Evolutionary conservation across 2,329 filamentous ascomycete species (phyloP).

Genomic region (Fusarium verrucosum): DNA sequence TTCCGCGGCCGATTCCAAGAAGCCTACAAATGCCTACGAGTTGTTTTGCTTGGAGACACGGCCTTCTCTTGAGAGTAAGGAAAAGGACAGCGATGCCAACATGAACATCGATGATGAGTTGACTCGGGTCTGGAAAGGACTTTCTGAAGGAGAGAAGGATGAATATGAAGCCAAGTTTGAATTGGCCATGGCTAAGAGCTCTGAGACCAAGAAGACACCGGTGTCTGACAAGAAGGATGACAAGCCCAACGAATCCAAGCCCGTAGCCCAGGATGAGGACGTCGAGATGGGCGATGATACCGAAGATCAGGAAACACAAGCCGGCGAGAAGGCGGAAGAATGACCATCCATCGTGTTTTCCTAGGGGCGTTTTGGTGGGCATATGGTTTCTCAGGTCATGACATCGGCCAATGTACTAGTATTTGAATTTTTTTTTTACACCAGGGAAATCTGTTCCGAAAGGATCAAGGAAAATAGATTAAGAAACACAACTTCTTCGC

Average conservation of each 20-base stretch:
- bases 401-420: slow-evolving; percentile 23
- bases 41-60: slow-evolving; percentile 64
- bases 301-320: slow-evolving; percentile 52
- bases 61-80: slow-evolving; percentile 55
- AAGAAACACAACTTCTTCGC: slow-evolving; percentile 13
- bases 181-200: slow-evolving; percentile 37
- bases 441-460: slow-evolving; percentile 21
- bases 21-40: slow-evolving; percentile 61
- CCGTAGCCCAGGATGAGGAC: slow-evolving; percentile 56
- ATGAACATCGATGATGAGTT: slow-evolving; percentile 64
- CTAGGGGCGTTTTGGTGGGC: slow-evolving; percentile 41
- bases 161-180: slow-evolving; percentile 55
- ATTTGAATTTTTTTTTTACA: slow-evolving; percentile 15
- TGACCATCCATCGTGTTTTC: slow-evolving; percentile 33
- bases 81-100: slow-evolving; percentile 48
- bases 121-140: slow-evolving; percentile 63
- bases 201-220: slow-evolving; percentile 41
- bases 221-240: slow-evolving; percentile 40
- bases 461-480: slow-evolving; percentile 9
- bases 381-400: slow-evolving; percentile 27
- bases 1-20: slow-evolving; percentile 53
- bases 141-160: slow-evolving; percentile 60
- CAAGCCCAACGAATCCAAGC: slow-evolving; percentile 45
- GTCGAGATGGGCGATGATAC: slow-evolving; percentile 61
- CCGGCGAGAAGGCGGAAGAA: slow-evolving; percentile 49